phyloP scores from a whole-genome alignment of 2,329 filamentous ascomycete species.

The Chrysoporthe deuterocubensis region DNA sequence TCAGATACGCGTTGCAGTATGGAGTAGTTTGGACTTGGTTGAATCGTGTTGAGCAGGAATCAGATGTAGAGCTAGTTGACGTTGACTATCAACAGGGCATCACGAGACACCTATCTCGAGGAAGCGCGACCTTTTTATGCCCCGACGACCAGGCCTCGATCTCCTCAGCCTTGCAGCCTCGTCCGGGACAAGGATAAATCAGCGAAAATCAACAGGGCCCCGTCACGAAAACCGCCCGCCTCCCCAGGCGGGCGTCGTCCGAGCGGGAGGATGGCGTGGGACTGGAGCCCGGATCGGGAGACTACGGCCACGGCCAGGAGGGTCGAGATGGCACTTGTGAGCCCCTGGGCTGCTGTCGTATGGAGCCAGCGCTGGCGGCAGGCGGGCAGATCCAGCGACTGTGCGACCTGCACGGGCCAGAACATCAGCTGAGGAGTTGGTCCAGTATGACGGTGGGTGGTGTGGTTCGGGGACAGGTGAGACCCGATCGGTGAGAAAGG shows the following conservation, averaged over 20 bases:
- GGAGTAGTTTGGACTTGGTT: neutral
- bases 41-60: neutral
- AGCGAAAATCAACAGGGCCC: neutral
- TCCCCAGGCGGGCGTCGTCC: conserved; percentile 18
- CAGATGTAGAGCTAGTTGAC: neutral
- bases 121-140: conserved; percentile 23
- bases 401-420: neutral
- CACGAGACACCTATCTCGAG: neutral
- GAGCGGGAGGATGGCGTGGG: conserved; percentile 25
- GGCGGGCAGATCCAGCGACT: neutral
- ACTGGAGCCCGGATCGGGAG: conserved; percentile 26
- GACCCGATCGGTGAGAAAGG: neutral
- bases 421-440: conserved; percentile 20
- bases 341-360: neutral
- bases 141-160: neutral
- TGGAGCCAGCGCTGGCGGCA: neutral
- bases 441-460: conserved; percentile 20
- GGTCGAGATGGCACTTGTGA: neutral
- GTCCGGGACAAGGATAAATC: conserved; percentile 8
- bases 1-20: neutral
- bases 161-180: conserved; percentile 33
- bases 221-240: neutral
- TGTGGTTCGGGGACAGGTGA: conserved; percentile 11
- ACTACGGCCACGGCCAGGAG: conserved; percentile 18
- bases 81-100: neutral